Evolutionary conservation across 176 grass and related monocot species (phyloP).

Genomic region (Phoenix roebelenii): DNA sequence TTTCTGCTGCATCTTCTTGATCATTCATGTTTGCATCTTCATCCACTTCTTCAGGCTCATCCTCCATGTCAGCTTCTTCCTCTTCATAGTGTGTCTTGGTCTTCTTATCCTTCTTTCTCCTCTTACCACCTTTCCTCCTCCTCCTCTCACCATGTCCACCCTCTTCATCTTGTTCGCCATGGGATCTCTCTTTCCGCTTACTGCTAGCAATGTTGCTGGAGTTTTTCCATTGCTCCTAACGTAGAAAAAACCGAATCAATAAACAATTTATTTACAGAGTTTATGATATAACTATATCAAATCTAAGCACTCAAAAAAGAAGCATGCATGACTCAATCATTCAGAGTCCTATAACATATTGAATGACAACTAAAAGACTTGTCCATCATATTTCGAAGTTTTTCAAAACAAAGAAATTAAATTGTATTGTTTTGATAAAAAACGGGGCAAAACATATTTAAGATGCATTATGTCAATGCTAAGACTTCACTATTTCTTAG

Average conservation of each 20-base stretch:
- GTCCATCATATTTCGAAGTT: no score
- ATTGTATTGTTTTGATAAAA: no score
- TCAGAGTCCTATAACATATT: no score
- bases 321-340: no score
- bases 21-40: slow-evolving; percentile 47
- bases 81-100: slow-evolving; percentile 49
- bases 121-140: slow-evolving; percentile 54
- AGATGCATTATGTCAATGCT: no score
- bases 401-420: no score
- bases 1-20: slow-evolving; percentile 40
- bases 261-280: background rate
- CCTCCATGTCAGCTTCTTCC: slow-evolving; percentile 61
- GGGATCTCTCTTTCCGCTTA: slow-evolving; percentile 77
- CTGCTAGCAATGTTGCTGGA: slow-evolving; percentile 46
- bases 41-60: slow-evolving; percentile 43
- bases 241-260: slow-evolving; percentile 7
- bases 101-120: slow-evolving; percentile 70
- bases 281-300: background rate
- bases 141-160: slow-evolving; percentile 48
- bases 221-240: slow-evolving; percentile 85
- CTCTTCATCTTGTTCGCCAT: slow-evolving; percentile 63
- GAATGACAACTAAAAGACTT: no score
- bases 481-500: no score
- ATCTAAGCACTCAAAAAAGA: no score
- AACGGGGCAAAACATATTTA: no score